phyloP scores from a whole-genome alignment of 805 yeast genomes.

The Metschnikowia similis region DNA sequence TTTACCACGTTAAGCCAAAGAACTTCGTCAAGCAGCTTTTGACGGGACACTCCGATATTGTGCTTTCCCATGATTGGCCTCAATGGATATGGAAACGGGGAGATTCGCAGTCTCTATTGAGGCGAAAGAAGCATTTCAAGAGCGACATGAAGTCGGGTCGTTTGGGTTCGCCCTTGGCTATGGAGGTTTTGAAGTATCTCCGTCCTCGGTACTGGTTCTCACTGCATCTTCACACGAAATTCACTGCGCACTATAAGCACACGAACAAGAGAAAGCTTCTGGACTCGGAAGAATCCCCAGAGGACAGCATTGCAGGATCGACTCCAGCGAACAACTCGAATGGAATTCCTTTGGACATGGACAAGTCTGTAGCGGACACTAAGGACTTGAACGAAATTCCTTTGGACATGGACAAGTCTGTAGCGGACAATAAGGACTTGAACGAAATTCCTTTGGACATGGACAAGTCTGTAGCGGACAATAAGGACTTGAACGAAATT shows the following conservation, averaged over 20 bases:
- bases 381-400: background rate
- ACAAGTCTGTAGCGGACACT: no score
- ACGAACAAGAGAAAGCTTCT: background rate
- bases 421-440: no score
- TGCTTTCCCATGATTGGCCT: constrained; percentile 95
- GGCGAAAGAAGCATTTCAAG: constrained; percentile 61
- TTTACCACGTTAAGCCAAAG: constrained; percentile 69
- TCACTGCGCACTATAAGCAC: constrained; percentile 15
- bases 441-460: background rate
- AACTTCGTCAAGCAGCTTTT: constrained; percentile 56
- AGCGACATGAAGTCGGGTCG: constrained; percentile 54
- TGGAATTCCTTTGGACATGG: background rate
- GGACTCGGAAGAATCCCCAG: background rate
- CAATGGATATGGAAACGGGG: constrained; percentile 69
- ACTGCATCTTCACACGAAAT: constrained; percentile 82
- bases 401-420: background rate
- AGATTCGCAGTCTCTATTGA: constrained; percentile 44
- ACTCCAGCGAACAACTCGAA: background rate
- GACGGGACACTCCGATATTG: constrained; percentile 44
- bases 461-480: background rate
- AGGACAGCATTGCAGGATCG: background rate
- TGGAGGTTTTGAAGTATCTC: constrained; percentile 48
- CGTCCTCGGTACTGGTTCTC: constrained; percentile 78
- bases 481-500: background rate
- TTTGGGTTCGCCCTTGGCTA: constrained; percentile 71